Conservation (phyloP, 2,329 filamentous ascomycete species). For the Chrysoporthe deuterocubensis region DNA sequence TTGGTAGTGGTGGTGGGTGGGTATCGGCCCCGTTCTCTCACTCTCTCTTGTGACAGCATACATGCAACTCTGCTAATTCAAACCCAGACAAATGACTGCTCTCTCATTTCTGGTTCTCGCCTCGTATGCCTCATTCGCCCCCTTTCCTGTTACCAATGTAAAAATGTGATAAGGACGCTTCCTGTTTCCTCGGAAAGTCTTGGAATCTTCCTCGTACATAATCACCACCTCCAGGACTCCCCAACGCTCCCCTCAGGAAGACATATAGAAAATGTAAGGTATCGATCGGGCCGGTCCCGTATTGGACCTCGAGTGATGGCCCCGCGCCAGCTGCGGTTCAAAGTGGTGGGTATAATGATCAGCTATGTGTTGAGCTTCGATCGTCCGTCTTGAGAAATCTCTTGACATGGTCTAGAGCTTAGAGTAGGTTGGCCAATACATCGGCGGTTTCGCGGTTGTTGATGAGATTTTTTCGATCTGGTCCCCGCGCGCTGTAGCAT, state of each 20-base stretch:
- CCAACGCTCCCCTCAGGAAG: not conserved
- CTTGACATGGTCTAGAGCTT: slow-evolving; percentile 6
- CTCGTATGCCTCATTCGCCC: slow-evolving; percentile 10
- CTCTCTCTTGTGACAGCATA: slow-evolving; percentile 9
- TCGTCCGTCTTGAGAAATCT: slow-evolving; percentile 1
- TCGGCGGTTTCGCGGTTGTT: not conserved
- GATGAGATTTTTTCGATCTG: not conserved
- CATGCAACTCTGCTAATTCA: slow-evolving; percentile 12
- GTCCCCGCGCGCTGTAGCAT: not conserved
- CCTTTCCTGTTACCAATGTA: not conserved
- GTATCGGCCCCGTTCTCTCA: slow-evolving; percentile 11
- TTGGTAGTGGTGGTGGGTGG: not conserved
- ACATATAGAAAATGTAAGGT: slow-evolving; percentile 6
- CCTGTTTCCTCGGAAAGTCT: not conserved
- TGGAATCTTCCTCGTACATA: slow-evolving; percentile 20
- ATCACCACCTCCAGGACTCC: not conserved
- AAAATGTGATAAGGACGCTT: not conserved
- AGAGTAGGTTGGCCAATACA: not conserved
- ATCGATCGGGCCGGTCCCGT: not conserved
- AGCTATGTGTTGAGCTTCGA: slow-evolving; percentile 3
- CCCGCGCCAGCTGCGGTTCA: not conserved
- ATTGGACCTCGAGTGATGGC: not conserved
- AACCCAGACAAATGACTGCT: not conserved
- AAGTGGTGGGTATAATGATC: slow-evolving; percentile 17
- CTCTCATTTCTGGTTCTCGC: not conserved